Percentiles rank a stretch among this genome's conserved stretches.
Conservation (phyloP, 2,329 filamentous ascomycete species). For the Aureobasidium sp. region DNA sequence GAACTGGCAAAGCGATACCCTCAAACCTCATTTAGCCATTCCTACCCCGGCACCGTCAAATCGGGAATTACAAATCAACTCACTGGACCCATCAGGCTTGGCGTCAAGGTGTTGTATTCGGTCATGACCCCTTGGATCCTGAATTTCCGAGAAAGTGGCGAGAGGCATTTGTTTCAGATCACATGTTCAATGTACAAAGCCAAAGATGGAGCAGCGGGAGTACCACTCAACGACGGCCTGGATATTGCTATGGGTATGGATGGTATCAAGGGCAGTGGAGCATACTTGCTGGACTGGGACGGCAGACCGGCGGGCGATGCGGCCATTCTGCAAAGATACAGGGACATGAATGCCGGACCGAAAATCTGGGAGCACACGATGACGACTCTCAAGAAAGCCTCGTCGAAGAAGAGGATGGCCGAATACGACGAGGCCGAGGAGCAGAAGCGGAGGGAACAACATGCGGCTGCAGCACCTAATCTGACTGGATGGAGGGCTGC, state of each 20-base stretch:
- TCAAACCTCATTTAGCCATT: constrained; percentile 44
- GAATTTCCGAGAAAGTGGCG: constrained; percentile 37
- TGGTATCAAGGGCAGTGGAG: constrained; percentile 29
- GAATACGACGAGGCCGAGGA: constrained; percentile 21
- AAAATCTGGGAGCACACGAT: constrained; percentile 34
- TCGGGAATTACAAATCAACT: constrained; percentile 38
- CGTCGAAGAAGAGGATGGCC: constrained; percentile 25
- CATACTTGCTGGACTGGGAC: constrained; percentile 34
- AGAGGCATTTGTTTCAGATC: constrained; percentile 40
- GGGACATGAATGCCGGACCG: constrained; percentile 26
- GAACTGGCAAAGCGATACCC: constrained; percentile 43
- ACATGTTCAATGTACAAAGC: constrained; percentile 31
- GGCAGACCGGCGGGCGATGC: constrained; percentile 31
- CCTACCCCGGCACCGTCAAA: constrained; percentile 43
- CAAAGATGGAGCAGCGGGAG: constrained; percentile 22
- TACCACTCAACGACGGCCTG: constrained; percentile 26
- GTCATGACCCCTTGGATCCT: constrained; percentile 34
- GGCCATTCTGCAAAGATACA: constrained; percentile 27
- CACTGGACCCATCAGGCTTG: constrained; percentile 28
- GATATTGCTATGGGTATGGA: constrained; percentile 26
- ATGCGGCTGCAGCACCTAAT: constrained; percentile 22
- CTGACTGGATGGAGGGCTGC: constrained; percentile 26
- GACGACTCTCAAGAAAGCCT: constrained; percentile 27
- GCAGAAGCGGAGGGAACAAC: constrained; percentile 19
- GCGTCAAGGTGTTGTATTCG: constrained; percentile 30